Evolutionary conservation across 108 stramenopile species (phyloP).

Genomic region (Skeletonema marinoi): DNA sequence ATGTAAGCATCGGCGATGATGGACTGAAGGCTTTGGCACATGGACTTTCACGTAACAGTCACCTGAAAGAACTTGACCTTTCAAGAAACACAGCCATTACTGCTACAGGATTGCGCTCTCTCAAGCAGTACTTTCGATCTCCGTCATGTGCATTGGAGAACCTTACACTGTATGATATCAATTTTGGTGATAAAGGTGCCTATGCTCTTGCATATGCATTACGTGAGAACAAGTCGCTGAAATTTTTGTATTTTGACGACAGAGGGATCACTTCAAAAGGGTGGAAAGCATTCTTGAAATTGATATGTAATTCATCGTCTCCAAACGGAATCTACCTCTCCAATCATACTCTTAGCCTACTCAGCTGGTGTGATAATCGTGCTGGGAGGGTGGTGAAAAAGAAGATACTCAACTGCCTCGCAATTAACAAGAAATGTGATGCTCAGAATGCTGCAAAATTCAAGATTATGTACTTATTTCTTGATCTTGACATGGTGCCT

Average conservation of each 20-base stretch:
- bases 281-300: not conserved
- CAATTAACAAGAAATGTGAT: not conserved
- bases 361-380: too few relatives aligned
- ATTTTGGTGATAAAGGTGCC: not conserved
- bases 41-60: not conserved
- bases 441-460: not conserved
- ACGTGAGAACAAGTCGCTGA: not conserved
- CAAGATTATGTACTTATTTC: not conserved
- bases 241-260: not conserved
- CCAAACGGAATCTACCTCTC: not conserved
- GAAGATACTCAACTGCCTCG: too few relatives aligned
- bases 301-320: not conserved
- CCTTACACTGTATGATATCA: not conserved
- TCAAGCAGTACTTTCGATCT: not conserved
- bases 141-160: not conserved
- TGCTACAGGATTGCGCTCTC: not conserved
- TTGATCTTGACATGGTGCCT: not conserved
- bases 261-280: not conserved
- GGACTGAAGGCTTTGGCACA: not conserved
- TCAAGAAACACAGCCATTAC: not conserved
- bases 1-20: not conserved
- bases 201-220: not conserved
- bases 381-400: too few relatives aligned
- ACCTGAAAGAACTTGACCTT: not conserved
- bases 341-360: too few relatives aligned